Conservation (phyloP, 2,329 filamentous ascomycete species). For the Epichloe gansuensis region DNA sequence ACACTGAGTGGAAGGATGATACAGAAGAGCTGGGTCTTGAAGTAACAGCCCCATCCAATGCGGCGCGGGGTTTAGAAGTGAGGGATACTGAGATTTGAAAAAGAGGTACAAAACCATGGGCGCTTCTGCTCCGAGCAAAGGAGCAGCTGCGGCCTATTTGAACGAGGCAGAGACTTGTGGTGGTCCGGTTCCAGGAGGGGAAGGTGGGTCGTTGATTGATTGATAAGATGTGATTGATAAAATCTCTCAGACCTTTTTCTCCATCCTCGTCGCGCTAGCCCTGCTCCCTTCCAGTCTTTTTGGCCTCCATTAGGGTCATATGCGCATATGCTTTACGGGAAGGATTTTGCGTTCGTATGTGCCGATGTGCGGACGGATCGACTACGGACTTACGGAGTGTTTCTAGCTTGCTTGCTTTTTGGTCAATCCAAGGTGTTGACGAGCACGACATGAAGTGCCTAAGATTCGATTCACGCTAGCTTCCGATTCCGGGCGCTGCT, state of each 20-base stretch:
- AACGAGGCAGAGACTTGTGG: not conserved
- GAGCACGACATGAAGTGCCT: no score
- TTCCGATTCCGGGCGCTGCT: no score
- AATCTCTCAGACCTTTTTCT: slow-evolving; percentile 4
- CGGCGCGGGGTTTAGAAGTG: not conserved
- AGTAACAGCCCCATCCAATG: not conserved
- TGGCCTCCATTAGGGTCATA: not conserved
- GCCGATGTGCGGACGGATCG: not conserved
- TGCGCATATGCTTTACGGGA: no score
- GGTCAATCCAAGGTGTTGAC: no score
- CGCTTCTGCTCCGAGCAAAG: not conserved
- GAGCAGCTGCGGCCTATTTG: slow-evolving; percentile 7
- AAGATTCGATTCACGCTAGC: no score
- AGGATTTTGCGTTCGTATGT: not conserved
- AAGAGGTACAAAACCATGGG: not conserved
- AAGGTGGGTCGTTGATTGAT: slow-evolving; percentile 27
- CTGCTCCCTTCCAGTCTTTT: not conserved
- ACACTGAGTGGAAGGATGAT: not conserved
- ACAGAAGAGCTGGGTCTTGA: not conserved
- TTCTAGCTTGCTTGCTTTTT: no score
- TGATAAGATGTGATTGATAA: slow-evolving; percentile 39
- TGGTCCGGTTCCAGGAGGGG: slow-evolving; percentile 24
- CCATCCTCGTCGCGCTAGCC: not conserved
- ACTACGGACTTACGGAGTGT: not conserved
- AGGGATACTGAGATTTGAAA: not conserved